phyloP scores from a whole-genome alignment of 192 early-diverging fungal species.

The Linnemannia hyalina region DNA sequence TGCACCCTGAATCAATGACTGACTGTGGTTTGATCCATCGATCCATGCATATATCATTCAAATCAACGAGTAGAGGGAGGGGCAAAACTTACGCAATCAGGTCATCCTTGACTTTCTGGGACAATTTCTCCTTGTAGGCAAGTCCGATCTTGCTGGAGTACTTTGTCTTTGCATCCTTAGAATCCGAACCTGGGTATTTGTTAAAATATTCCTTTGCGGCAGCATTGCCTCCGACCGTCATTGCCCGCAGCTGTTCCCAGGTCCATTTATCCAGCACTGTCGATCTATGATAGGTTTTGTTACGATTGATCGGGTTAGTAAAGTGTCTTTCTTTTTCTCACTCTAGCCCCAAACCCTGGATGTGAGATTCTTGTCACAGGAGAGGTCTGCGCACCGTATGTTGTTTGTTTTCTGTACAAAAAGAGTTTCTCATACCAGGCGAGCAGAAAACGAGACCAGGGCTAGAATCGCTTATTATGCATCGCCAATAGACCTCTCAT shows the following conservation, averaged over 20 bases:
- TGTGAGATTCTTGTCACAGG: not conserved
- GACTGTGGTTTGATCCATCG: not conserved
- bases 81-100: conserved; percentile 48
- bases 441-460: not conserved
- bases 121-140: conserved; percentile 86
- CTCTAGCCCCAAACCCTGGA: not conserved
- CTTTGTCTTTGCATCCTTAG: conserved; percentile 83
- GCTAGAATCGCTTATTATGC: not conserved
- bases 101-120: conserved; percentile 82
- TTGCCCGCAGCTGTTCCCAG: conserved; percentile 89
- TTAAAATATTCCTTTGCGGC: conserved; percentile 86
- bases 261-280: conserved; percentile 93
- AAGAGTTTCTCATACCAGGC: not conserved
- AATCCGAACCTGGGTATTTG: conserved; percentile 66
- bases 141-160: conserved; percentile 81
- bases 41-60: not conserved
- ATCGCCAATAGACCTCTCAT: not conserved
- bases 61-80: no score
- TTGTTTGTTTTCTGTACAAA: not conserved
- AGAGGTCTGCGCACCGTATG: not conserved
- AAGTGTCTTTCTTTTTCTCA: not conserved
- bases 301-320: not conserved
- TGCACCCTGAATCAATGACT: not conserved
- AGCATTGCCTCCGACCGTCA: conserved; percentile 92
- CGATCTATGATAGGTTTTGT: conserved; percentile 67